Percentiles rank a stretch among this genome's conserved stretches.
These are phyloP conservation scores for Pyrenophora teres DNA, from an alignment of 2,329 filamentous ascomycete genomes.

Conservation along the genomic window DNA sequence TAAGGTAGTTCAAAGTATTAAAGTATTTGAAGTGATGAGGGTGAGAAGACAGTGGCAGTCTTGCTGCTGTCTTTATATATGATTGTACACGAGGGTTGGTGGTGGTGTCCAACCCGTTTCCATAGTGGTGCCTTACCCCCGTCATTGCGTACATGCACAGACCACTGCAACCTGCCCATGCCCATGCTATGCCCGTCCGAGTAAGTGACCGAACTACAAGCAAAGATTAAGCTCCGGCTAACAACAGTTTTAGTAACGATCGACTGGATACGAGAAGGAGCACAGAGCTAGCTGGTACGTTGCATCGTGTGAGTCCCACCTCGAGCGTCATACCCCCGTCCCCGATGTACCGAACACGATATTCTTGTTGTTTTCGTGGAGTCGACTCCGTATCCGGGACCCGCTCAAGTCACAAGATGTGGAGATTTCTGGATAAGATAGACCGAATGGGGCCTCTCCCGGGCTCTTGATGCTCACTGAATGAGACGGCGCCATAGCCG, in stretches of 20 bases:
- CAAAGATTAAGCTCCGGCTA: neutral
- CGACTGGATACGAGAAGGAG: neutral
- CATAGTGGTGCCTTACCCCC: constrained; percentile 1
- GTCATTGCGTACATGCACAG: constrained; percentile 3
- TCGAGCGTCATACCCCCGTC: constrained; percentile 1
- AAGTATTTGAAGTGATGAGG: neutral
- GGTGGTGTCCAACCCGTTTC: neutral
- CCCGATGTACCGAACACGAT: constrained; percentile 1
- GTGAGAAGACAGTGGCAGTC: neutral
- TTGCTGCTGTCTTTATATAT: neutral
- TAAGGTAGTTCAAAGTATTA: neutral
- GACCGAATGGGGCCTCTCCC: neutral
- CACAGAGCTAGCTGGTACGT: neutral
- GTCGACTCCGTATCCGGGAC: neutral
- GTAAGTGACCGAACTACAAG: constrained; percentile 1
- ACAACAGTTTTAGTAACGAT: neutral
- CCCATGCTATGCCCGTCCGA: constrained; percentile 1
- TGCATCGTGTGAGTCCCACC: constrained; percentile 2
- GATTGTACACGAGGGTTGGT: neutral
- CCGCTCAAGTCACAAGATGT: neutral
- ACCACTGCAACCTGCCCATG: neutral
- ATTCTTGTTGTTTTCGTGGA: neutral
- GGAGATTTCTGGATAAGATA: neutral
- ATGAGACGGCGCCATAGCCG: neutral
- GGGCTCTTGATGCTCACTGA: neutral